A percentile compares a stretch with the other conserved stretches of the same genome.
phyloP scores from a whole-genome alignment of 768 basidiomycete genomes.

The Holtermannia corniformis region DNA sequence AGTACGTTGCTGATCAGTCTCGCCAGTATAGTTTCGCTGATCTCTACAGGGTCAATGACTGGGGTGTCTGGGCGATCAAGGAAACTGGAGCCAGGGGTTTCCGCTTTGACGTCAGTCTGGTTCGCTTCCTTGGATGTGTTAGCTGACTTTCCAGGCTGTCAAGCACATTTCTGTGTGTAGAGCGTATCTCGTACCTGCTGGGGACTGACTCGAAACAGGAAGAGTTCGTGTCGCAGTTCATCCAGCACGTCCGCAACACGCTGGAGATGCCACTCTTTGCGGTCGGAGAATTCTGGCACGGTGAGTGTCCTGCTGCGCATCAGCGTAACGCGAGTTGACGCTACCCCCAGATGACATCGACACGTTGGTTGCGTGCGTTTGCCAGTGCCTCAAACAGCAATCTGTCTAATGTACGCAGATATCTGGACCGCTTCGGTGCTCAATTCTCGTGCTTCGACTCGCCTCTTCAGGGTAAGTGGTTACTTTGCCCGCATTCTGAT shows the following conservation, averaged over 20 bases:
- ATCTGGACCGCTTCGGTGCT: slow-evolving; percentile 35
- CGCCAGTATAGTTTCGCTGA: background rate
- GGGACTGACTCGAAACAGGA: slow-evolving; percentile 34
- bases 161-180: slow-evolving; percentile 53
- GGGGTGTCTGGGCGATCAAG: slow-evolving; percentile 70
- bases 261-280: slow-evolving; percentile 50
- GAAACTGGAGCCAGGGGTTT: slow-evolving; percentile 54
- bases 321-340: background rate
- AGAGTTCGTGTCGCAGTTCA: slow-evolving; percentile 43
- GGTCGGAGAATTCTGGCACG: slow-evolving; percentile 75
- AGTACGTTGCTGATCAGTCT: slow-evolving; percentile 31
- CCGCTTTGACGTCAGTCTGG: slow-evolving; percentile 73
- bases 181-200: background rate
- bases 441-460: slow-evolving; percentile 87
- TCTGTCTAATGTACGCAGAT: background rate
- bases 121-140: too few relatives aligned
- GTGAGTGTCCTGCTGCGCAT: slow-evolving; percentile 45
- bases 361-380: slow-evolving; percentile 18
- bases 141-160: too few relatives aligned
- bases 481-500: background rate
- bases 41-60: slow-evolving; percentile 38
- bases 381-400: background rate
- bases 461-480: slow-evolving; percentile 54
- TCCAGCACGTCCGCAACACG: slow-evolving; percentile 43
- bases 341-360: slow-evolving; percentile 27